A percentile compares a stretch with the other conserved stretches of the same genome.
phyloP scores from a whole-genome alignment of 345 rosid species.

The Eutrema japonicum region DNA sequence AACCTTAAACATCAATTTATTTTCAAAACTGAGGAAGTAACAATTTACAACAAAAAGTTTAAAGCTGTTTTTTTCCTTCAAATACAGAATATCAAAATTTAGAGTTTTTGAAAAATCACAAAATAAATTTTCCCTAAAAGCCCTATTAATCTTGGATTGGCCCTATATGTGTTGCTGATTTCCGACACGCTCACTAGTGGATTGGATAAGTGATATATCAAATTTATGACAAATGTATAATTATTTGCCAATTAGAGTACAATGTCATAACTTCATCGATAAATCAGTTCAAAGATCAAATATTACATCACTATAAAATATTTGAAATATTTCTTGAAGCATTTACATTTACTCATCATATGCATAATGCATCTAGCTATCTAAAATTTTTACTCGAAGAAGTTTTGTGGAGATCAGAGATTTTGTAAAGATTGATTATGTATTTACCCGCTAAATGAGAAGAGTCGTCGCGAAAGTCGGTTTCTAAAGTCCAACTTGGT shows the following conservation, averaged over 20 bases:
- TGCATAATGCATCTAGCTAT: background rate
- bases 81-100: no score
- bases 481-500: conserved; percentile 21
- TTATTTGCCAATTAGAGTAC: background rate
- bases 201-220: background rate
- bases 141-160: background rate
- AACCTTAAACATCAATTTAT: no score
- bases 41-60: no score
- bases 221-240: background rate
- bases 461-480: background rate
- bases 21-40: no score
- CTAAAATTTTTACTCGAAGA: background rate
- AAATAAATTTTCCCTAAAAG: background rate
- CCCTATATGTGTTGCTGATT: background rate
- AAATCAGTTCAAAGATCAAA: background rate
- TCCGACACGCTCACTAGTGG: background rate
- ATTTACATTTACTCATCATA: background rate
- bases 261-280: background rate
- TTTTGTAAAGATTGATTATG: background rate
- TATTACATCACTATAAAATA: background rate
- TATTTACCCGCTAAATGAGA: conserved; percentile 3
- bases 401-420: background rate
- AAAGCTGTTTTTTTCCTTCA: no score
- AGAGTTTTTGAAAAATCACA: no score
- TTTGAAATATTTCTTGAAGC: background rate